phyloP scores from a whole-genome alignment of 2,329 filamentous ascomycete genomes.

The Botryosphaeria dothidea region DNA sequence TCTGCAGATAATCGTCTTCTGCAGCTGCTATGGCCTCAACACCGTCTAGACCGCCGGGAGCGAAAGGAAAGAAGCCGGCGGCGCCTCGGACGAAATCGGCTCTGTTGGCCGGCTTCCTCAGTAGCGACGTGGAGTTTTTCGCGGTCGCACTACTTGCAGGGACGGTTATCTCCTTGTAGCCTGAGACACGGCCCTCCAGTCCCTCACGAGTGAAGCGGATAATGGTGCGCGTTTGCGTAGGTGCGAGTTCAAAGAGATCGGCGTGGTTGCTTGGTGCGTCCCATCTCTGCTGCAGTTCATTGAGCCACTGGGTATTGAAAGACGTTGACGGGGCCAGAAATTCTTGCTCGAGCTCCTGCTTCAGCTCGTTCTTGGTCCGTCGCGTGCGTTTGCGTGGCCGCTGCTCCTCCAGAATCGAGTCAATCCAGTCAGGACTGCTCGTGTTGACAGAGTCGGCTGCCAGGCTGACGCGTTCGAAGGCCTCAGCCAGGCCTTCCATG shows the following conservation, averaged over 20 bases:
- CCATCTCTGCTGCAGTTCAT: slow-evolving; percentile 87
- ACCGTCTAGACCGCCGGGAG: slow-evolving; percentile 83
- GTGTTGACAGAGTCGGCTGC: slow-evolving; percentile 27
- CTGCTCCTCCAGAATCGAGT: slow-evolving; percentile 59
- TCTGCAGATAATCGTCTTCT: slow-evolving; percentile 71
- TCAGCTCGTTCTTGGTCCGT: slow-evolving; percentile 63
- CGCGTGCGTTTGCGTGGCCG: slow-evolving; percentile 55
- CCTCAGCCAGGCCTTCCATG: slow-evolving; percentile 47
- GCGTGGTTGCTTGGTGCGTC: slow-evolving; percentile 76
- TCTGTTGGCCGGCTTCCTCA: slow-evolving; percentile 80
- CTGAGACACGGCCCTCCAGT: slow-evolving; percentile 86
- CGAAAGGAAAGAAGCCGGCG: slow-evolving; percentile 91
- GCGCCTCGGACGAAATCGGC: slow-evolving; percentile 92
- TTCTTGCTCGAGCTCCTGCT: slow-evolving; percentile 69
- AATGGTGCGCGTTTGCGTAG: slow-evolving; percentile 91
- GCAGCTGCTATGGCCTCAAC: slow-evolving; percentile 83
- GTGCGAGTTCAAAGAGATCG: slow-evolving; percentile 83
- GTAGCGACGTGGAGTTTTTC: slow-evolving; percentile 90
- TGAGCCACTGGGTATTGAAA: slow-evolving; percentile 85
- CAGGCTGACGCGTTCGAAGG: slow-evolving; percentile 56
- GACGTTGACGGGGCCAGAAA: slow-evolving; percentile 77
- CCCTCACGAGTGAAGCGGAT: slow-evolving; percentile 90
- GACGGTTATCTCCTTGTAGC: slow-evolving; percentile 91
- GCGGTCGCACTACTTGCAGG: slow-evolving; percentile 86
- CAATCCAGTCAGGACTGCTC: slow-evolving; percentile 48